Base-by-base conservation (phyloP, 345 rosid species). In the Punica granatum region DNA sequence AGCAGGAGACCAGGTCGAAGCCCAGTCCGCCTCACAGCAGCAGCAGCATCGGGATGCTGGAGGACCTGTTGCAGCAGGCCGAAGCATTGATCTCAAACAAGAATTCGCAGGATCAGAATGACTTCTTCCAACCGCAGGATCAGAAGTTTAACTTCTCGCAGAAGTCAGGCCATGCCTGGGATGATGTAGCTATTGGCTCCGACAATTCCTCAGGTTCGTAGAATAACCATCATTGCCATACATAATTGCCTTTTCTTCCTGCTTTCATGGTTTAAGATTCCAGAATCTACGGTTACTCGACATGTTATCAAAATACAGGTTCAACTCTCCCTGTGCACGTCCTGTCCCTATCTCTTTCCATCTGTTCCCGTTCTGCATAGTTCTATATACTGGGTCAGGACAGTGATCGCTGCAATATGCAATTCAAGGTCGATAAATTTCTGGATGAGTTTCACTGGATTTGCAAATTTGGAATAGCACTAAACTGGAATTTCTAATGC, bases 21-120 rank as follows among this genome's bases (percentile, higher is more conserved):
- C 71, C 8, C 73, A 68, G 63, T 33, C 48, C 77, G 36, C 33
- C 33, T 7, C 44, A 67, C 8, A 23, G 63, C 12, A 48, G 60
- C 12, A 48, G 60, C 58, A 80, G 74, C 71, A 51, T 23, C 9
- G 82, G 79, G 59, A 72, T 79, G 59, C 69, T 83, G 72, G 92
- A 91, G 65, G 86, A 82, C 74, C 77, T 89, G 69, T 67, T 85
- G 30, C 80, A 74, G 53, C 88, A 86, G 67, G 75, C 86, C 18
- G 83, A 79, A 23, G 77, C 67, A 54, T 42, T 77, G 68, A 76
- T 68, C 1, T 63, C 64, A 26, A 72, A 64, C 54, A 82, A 89
- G 30, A 74, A 62, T 66, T 76, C 74, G 14, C 64, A 41, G 64
- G 72, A 60, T 26, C 74, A 67, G 1, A 51, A 19, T 33, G 25